Percentiles rank a stretch among this genome's conserved stretches.
These are phyloP conservation scores for Mucor sp. DNA, from an alignment of 371 early-diverging fungal genomes.

Conservation along the genomic window DNA sequence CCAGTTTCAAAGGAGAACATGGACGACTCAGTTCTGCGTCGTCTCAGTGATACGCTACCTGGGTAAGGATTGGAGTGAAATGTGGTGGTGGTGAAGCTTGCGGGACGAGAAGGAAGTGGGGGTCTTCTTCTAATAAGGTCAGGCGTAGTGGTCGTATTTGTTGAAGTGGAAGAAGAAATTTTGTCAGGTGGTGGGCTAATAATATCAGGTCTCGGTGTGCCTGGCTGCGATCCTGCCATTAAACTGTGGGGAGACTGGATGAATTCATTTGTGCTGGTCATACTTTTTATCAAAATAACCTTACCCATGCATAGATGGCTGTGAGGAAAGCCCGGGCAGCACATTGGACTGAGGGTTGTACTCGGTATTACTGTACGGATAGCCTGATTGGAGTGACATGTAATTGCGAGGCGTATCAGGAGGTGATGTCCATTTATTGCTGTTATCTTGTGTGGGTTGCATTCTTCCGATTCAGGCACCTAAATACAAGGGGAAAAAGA, in stretches of 20 bases:
- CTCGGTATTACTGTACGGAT: constrained; percentile 21
- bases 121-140: constrained; percentile 41
- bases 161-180: not conserved
- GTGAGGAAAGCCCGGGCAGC: constrained; percentile 23
- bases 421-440: constrained; percentile 31
- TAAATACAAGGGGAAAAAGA: constrained; percentile 4
- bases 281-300: not conserved
- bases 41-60: constrained; percentile 26
- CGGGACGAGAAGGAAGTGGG: constrained; percentile 39
- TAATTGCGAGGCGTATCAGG: constrained; percentile 31
- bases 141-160: constrained; percentile 12
- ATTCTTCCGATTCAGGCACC: not conserved
- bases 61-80: constrained; percentile 51
- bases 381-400: constrained; percentile 27
- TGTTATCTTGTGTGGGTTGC: constrained; percentile 15
- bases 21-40: constrained; percentile 47
- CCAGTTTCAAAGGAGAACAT: constrained; percentile 54
- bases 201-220: constrained; percentile 35
- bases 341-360: constrained; percentile 9
- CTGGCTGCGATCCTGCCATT: constrained; percentile 35
- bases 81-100: constrained; percentile 48
- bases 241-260: constrained; percentile 9
- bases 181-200: constrained; percentile 31
- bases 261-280: not conserved
- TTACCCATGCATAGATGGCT: constrained; percentile 31